phyloP scores from a whole-genome alignment of 768 basidiomycete species.

The Amanita muscaria region DNA sequence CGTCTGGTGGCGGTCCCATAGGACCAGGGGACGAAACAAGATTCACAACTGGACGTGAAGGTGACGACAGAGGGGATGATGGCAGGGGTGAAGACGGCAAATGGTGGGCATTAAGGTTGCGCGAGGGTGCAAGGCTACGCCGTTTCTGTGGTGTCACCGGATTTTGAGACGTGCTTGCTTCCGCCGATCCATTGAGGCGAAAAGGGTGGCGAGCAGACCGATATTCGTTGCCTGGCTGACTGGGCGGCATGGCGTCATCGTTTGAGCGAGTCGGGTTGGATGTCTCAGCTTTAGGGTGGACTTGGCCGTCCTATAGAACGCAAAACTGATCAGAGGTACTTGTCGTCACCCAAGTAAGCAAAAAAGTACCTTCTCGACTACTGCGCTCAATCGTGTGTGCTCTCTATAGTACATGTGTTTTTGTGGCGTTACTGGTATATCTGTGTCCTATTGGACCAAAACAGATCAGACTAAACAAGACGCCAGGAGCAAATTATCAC shows the following conservation, averaged over 20 bases:
- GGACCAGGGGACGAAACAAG: constrained; percentile 82
- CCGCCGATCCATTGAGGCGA: constrained; percentile 23
- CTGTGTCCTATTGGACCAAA: constrained; percentile 9
- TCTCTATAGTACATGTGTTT: constrained; percentile 55
- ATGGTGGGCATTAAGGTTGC: constrained; percentile 34
- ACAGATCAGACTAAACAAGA: constrained; percentile 5
- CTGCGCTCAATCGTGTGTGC: constrained; percentile 30
- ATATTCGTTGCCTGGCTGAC: constrained; percentile 23
- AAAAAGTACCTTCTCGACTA: constrained; percentile 21
- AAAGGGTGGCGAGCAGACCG: constrained; percentile 30
- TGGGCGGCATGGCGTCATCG: constrained; percentile 18
- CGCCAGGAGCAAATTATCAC: constrained; percentile 22
- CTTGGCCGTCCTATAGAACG: constrained; percentile 12
- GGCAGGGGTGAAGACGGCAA: constrained; percentile 47
- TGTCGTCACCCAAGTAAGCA: constrained; percentile 11
- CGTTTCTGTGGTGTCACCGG: constrained; percentile 43
- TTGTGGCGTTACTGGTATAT: constrained; percentile 47
- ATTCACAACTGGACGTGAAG: constrained; percentile 51
- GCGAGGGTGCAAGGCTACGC: constrained; percentile 28
- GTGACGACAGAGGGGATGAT: constrained; percentile 58
- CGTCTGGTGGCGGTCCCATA: constrained; percentile 55
- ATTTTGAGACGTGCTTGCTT: constrained; percentile 27
- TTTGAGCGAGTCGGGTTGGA: constrained; percentile 33
- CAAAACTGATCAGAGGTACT: constrained; percentile 10
- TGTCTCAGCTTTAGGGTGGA: constrained; percentile 31